Evolutionary conservation across 164 flowering plant species (phyloP), one percentile per base, ranked within the genome.

Genomic region (Magnolia kwangsiensis): DNA sequence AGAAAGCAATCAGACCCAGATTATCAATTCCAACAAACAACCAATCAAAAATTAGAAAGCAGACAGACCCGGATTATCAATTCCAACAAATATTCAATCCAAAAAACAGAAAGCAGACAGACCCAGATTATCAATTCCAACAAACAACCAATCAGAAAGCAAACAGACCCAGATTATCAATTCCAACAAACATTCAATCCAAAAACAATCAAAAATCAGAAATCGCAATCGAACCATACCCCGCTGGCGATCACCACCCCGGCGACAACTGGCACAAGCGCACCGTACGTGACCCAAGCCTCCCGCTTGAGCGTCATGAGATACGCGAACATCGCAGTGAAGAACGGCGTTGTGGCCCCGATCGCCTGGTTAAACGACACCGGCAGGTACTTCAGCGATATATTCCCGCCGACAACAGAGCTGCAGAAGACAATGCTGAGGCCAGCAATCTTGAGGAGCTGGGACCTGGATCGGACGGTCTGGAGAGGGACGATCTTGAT

Each of bases 321-420:
- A 75, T 88, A 90, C 0, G 96, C 92, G 59, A 91, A 89, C 20
- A 91, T 20, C 3, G 96, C 96, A 7, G 96, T 91, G 81, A 91
- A 91, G 69, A 91, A 90, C 0, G 96, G 96, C 1, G 96, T 90
- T 1, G 96, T 90, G 2, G 96, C 94, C 8, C 94, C 96, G 14
- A 91, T 90, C 19, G 96, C 96, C 84, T 91, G 96, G 71, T 91
- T 91, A 51, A 91, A 91, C 1, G 94, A 90, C 3, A 91, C 96
- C 50, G 96, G 90, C 3, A 91, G 85, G 67, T 83, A 91, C 69
- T 89, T 82, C 20, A 91, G 84, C 2, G 96, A 91, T 45, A 91
- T 80, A 45, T 91, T 91, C 8, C 94, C 96, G 20, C 96, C 92
- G 3, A 91, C 96, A 50, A 91, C 94, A 24, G 94, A 90, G 61